Conservation (phyloP, 2,329 filamentous ascomycete species). For the Cryphonectria japonica region DNA sequence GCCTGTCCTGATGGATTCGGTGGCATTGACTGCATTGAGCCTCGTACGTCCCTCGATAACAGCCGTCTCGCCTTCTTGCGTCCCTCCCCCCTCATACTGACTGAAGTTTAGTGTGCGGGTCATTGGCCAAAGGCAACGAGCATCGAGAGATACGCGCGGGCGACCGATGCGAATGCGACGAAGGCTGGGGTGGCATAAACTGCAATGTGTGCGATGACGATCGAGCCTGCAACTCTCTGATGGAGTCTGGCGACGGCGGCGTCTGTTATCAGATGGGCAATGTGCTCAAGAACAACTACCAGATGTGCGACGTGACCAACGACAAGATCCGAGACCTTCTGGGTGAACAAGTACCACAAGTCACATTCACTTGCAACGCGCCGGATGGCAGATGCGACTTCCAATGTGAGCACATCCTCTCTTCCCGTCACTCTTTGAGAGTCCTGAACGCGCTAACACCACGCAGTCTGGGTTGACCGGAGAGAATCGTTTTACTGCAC, state of each 20-base stretch:
- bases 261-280: slow-evolving; percentile 92
- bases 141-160: slow-evolving; percentile 76
- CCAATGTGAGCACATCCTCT: slow-evolving; percentile 69
- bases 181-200: slow-evolving; percentile 96
- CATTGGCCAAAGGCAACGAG: slow-evolving; percentile 72
- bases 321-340: slow-evolving; percentile 87
- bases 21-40: slow-evolving; percentile 88
- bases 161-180: slow-evolving; percentile 79
- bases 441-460: slow-evolving; percentile 14
- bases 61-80: neutral
- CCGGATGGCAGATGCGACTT: slow-evolving; percentile 83
- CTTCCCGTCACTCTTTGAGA: slow-evolving; percentile 35
- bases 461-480: slow-evolving; percentile 90
- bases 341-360: slow-evolving; percentile 83
- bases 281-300: slow-evolving; percentile 91
- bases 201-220: slow-evolving; percentile 93
- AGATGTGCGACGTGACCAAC: slow-evolving; percentile 98
- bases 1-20: slow-evolving; percentile 90
- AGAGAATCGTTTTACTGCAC: slow-evolving; percentile 96
- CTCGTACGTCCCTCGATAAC: slow-evolving; percentile 53
- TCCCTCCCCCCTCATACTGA: slow-evolving; percentile 18
- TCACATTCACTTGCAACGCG: slow-evolving; percentile 88
- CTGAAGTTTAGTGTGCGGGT: slow-evolving; percentile 71
- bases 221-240: slow-evolving; percentile 83
- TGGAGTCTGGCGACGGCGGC: slow-evolving; percentile 79